Evolutionary conservation across 2,329 filamentous ascomycete species (phyloP), one percentile per base, ranked within the genome.

Genomic region (Penicillium vulpinum): DNA sequence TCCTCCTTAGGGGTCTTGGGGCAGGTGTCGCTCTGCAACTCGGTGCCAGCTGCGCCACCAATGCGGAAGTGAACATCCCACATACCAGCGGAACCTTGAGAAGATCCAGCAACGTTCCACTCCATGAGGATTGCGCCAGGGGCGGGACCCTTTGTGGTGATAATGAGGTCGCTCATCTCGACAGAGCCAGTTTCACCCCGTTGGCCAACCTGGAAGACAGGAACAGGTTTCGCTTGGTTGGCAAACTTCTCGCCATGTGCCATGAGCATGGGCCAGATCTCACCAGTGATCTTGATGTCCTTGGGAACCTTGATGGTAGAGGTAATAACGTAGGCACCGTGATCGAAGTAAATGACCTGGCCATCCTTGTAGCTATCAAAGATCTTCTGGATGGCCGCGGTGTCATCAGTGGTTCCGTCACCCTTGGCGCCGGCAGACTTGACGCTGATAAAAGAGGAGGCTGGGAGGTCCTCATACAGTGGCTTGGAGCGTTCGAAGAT

Each of bases 21-120:
- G 79, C 92, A 97, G 54, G 81, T 87, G 73, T 90, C 83, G 18
- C 88, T 88, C 76, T 95, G 90, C 16, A 97, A 83, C 62, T 90
- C 77, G 28, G 92, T 95, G 58, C 93, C 93, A 5, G 89, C 88
- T 53, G 88, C 87, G 41, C 94, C 94, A 67, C 92, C 93, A 66
- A 99, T 85, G 70, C 94, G 91, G 78, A 94, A 88, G 80, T 99
- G 94, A n/a, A 92, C 88, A 69, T 99, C 94, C 90, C 92, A 99
- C 76, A 97, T 87, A 60, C 86, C 93, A 21, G 87, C 87, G 1
- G 86, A 84, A 45, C 91, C 91, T 56, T 87, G 82, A 7, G 69
- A 66, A 24, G 71, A 54, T 35, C 86, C 88, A 41, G 85, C 85
- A 40, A 96, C 80, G 76, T 97, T 97, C 89, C 91, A 97, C 74